phyloP scores from a whole-genome alignment of 805 yeast genomes.

The Ogataea ganodermae region DNA sequence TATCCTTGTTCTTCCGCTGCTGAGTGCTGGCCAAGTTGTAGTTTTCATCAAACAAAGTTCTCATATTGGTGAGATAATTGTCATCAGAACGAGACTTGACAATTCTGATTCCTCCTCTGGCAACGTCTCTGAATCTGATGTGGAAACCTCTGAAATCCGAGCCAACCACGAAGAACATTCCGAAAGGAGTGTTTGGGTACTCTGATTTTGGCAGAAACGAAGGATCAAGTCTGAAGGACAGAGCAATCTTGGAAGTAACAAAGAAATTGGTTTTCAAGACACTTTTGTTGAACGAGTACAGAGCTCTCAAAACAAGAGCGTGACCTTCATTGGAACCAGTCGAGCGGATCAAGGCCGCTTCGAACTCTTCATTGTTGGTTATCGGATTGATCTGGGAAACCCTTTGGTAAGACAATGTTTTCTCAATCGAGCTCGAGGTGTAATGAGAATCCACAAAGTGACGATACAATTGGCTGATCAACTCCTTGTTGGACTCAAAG shows the following conservation, averaged over 20 bases:
- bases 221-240: conserved; percentile 89
- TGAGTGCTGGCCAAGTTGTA: conserved; percentile 95
- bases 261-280: conserved; percentile 93
- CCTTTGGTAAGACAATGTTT: conserved; percentile 86
- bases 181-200: conserved; percentile 91
- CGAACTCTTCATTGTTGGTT: conserved; percentile 72
- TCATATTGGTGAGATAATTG: conserved; percentile 79
- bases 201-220: conserved; percentile 79
- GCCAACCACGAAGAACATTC: conserved; percentile 94
- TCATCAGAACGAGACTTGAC: conserved; percentile 85
- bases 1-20: conserved; percentile 95
- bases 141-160: conserved; percentile 98
- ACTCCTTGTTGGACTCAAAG: conserved; percentile 65
- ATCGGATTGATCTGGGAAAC: conserved; percentile 76
- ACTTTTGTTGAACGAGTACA: conserved; percentile 81
- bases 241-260: conserved; percentile 90
- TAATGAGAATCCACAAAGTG: conserved; percentile 92
- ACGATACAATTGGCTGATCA: conserved; percentile 81
- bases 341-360: conserved; percentile 61
- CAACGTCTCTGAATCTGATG: conserved; percentile 93
- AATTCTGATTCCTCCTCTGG: conserved; percentile 97
- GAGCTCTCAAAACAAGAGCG: conserved; percentile 75
- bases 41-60: conserved; percentile 93
- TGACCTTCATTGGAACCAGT: conserved; percentile 82
- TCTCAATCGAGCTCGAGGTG: conserved; percentile 65